These are phyloP conservation scores for Phytophthora colocasiae DNA, from an alignment of 352 stramenopile genomes.

Conservation along the genomic window DNA sequence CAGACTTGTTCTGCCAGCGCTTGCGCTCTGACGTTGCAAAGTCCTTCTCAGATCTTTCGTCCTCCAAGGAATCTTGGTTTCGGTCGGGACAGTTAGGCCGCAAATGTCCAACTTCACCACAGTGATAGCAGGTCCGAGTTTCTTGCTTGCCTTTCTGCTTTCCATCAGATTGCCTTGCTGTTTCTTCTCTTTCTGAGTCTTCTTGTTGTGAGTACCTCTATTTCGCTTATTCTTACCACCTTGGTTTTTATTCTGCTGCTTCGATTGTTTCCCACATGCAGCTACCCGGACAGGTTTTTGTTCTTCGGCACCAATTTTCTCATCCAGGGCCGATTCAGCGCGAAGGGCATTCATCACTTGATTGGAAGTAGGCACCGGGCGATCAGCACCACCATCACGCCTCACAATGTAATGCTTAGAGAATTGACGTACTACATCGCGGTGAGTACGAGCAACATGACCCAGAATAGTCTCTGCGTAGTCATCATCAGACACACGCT, in stretches of 20 bases:
- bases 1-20: slow-evolving; percentile 14
- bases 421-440: slow-evolving; percentile 15
- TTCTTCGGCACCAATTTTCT: slow-evolving; percentile 10
- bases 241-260: neutral
- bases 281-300: slow-evolving; percentile 2
- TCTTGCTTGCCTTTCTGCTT: slow-evolving; percentile 3
- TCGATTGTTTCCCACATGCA: slow-evolving; percentile 13
- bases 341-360: slow-evolving; percentile 15
- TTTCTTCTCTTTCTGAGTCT: slow-evolving; percentile 8
- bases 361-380: slow-evolving; percentile 2
- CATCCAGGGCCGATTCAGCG: slow-evolving; percentile 8
- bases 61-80: slow-evolving; percentile 1
- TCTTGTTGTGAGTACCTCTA: neutral
- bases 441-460: slow-evolving; percentile 1
- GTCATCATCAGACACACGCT: slow-evolving; percentile 8
- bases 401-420: slow-evolving; percentile 19
- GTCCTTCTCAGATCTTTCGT: neutral
- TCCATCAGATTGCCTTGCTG: neutral
- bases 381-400: slow-evolving; percentile 5
- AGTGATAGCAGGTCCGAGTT: slow-evolving; percentile 3
- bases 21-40: slow-evolving; percentile 13
- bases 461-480: slow-evolving; percentile 10
- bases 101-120: neutral
- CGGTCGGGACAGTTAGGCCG: too few species aligned
- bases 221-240: slow-evolving; percentile 7